Conservation (phyloP, 2,329 filamentous ascomycete species). For the Talaromyces verruculosus region DNA sequence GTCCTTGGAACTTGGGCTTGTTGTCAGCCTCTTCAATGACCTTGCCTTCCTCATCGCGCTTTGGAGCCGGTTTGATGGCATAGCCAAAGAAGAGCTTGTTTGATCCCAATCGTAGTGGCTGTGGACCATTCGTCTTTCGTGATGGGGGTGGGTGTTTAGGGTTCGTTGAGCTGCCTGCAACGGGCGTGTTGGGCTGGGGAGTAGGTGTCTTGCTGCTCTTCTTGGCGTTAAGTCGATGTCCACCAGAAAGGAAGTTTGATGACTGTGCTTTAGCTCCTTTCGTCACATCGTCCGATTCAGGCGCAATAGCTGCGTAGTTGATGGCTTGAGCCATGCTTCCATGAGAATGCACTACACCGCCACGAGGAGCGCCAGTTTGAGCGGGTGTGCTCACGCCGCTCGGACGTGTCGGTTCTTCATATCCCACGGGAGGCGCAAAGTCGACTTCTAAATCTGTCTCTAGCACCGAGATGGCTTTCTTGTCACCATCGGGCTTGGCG, state of each 20-base stretch:
- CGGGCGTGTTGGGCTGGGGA: constrained; percentile 71
- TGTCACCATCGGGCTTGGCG: constrained; percentile 79
- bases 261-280: constrained; percentile 62
- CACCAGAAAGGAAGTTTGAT: constrained; percentile 76
- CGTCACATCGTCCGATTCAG: constrained; percentile 66
- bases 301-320: constrained; percentile 89
- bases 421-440: constrained; percentile 90
- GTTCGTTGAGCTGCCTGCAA: constrained; percentile 55
- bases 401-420: constrained; percentile 72
- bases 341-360: constrained; percentile 75
- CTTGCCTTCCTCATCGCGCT: constrained; percentile 65
- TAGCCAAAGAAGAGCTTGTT: constrained; percentile 98
- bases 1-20: constrained; percentile 76
- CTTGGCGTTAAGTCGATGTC: constrained; percentile 79
- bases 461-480: constrained; percentile 85
- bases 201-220: constrained; percentile 74
- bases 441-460: constrained; percentile 97
- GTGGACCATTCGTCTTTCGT: constrained; percentile 70
- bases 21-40: constrained; percentile 53
- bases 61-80: constrained; percentile 83
- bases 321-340: constrained; percentile 98
- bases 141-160: constrained; percentile 45
- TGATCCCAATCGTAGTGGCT: constrained; percentile 77
- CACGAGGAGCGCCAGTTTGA: constrained; percentile 59
- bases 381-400: constrained; percentile 87